phyloP scores from a whole-genome alignment of 2,329 filamentous ascomycete genomes.

The Fusarium odoratissimum region DNA sequence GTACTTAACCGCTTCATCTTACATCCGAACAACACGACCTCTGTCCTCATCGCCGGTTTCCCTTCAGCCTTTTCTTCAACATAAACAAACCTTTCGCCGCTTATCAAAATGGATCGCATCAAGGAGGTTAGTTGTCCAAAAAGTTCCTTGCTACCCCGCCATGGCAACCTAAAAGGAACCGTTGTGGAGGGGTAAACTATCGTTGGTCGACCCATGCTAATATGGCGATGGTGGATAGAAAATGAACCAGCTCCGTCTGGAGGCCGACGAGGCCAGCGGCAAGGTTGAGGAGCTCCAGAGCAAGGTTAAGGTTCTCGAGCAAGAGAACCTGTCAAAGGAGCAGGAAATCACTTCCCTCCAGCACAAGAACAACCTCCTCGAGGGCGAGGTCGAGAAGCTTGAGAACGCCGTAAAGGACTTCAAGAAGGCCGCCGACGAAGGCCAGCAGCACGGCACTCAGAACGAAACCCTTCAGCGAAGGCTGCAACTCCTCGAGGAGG shows the following conservation, averaged over 20 bases:
- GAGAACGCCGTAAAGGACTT: constrained; percentile 85
- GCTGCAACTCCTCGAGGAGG: constrained; percentile 96
- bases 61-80: constrained; percentile 25
- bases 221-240: constrained; percentile 66
- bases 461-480: constrained; percentile 92
- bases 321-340: constrained; percentile 96
- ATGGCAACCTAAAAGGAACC: constrained; percentile 43
- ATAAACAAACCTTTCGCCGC: constrained; percentile 16
- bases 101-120: constrained; percentile 81
- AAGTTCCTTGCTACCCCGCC: constrained; percentile 46
- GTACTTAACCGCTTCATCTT: constrained; percentile 49
- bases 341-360: constrained; percentile 96
- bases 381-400: constrained; percentile 91
- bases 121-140: constrained; percentile 76
- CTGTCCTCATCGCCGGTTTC: constrained; percentile 45
- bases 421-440: constrained; percentile 88
- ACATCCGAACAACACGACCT: constrained; percentile 49
- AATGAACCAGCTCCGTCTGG: constrained; percentile 93
- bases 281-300: constrained; percentile 88
- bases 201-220: constrained; percentile 40
- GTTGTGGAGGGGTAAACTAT: constrained; percentile 47
- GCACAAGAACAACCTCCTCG: constrained; percentile 94
- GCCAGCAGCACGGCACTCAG: constrained; percentile 84
- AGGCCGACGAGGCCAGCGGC: constrained; percentile 85
- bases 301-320: constrained; percentile 90